Conservation (phyloP, 169 alveolate genomes). For the Blepharisma undulans region DNA sequence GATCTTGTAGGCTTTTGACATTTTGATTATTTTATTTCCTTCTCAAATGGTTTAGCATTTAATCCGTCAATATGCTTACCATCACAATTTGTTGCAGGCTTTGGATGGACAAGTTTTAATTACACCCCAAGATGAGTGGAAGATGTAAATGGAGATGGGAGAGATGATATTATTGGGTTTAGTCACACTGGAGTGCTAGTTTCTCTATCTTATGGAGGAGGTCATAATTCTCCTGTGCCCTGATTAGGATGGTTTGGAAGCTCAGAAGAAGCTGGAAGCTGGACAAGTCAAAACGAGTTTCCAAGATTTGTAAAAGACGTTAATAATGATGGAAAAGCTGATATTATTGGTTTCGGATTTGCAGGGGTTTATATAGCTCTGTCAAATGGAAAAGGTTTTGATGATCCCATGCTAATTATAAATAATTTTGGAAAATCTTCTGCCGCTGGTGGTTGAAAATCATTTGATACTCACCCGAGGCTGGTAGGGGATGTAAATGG, state of each 20-base stretch:
- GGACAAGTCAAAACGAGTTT: too few relatives aligned
- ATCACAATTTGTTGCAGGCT: background rate
- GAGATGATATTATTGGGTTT: too few relatives aligned
- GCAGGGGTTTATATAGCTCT: background rate
- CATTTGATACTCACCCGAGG: background rate
- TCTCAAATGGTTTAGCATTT: too few relatives aligned
- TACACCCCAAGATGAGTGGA: background rate
- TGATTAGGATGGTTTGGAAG: background rate
- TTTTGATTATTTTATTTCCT: too few relatives aligned
- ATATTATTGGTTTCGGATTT: background rate
- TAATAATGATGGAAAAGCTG: background rate
- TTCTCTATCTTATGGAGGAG: background rate
- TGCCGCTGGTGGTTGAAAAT: background rate
- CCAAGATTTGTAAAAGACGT: too few relatives aligned
- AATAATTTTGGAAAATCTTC: background rate
- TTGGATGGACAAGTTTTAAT: background rate
- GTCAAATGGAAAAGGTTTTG: background rate
- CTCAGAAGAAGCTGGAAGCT: background rate
- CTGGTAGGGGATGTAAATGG: background rate
- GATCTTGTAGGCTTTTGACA: background rate
- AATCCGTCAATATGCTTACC: too few relatives aligned
- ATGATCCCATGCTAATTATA: background rate
- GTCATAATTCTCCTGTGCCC: background rate
- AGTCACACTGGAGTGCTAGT: background rate
- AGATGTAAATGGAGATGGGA: too few relatives aligned